These are phyloP conservation scores for Penicillium cosmopolitanum DNA, from an alignment of 495 filamentous ascomycete species.

Conservation along the genomic window DNA sequence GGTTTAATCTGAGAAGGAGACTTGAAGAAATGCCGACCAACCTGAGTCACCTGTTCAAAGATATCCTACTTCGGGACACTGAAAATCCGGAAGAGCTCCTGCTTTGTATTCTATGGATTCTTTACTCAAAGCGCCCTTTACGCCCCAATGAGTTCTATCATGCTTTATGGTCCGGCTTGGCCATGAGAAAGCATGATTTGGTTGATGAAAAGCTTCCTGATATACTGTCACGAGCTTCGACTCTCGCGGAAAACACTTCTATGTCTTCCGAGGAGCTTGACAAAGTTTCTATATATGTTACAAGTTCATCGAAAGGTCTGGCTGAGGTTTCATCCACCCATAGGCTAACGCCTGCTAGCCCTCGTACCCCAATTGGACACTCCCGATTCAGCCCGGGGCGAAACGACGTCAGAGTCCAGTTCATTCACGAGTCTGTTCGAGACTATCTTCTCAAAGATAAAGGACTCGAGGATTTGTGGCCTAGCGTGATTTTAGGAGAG, in stretches of 20 bases:
- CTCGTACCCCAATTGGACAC: too few relatives aligned
- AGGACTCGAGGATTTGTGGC: slow-evolving; percentile 41
- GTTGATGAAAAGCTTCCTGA: slow-evolving; percentile 17
- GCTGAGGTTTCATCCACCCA: slow-evolving; percentile 29
- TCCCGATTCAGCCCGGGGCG: too few relatives aligned
- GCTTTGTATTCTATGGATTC: slow-evolving; percentile 43
- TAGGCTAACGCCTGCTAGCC: too few relatives aligned
- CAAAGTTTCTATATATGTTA: slow-evolving; percentile 31
- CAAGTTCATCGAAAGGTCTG: slow-evolving; percentile 47
- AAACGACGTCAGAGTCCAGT: slow-evolving; percentile 34
- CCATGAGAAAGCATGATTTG: slow-evolving; percentile 8
- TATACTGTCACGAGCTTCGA: not conserved
- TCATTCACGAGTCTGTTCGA: slow-evolving; percentile 54
- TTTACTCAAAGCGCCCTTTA: slow-evolving; percentile 37
- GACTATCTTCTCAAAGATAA: slow-evolving; percentile 46
- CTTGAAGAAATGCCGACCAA: slow-evolving; percentile 40
- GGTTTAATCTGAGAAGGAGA: slow-evolving; percentile 23
- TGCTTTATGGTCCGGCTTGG: slow-evolving; percentile 31
- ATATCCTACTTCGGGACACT: slow-evolving; percentile 39
- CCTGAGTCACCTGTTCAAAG: slow-evolving; percentile 42
- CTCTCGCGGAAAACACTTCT: not conserved
- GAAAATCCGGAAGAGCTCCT: slow-evolving; percentile 29
- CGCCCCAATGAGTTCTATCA: slow-evolving; percentile 35
- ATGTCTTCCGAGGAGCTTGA: not conserved
- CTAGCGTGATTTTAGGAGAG: slow-evolving; percentile 27